Conservation (phyloP, 2,329 filamentous ascomycete genomes). For the Calonectria hongkongensis region DNA sequence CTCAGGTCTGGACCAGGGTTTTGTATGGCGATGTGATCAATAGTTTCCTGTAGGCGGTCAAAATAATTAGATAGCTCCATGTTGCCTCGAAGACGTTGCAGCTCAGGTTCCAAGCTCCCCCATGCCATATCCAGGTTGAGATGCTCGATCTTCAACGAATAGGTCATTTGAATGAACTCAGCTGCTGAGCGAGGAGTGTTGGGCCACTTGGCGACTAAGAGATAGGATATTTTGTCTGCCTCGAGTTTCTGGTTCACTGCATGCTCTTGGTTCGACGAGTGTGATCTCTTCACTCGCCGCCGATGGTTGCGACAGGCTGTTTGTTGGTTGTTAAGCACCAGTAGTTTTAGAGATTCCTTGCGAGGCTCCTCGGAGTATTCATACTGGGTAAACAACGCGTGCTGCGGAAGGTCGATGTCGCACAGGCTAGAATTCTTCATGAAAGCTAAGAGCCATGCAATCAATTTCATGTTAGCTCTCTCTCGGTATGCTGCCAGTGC, state of each 20-base stretch:
- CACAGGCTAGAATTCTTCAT: neutral
- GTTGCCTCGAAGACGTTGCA: neutral
- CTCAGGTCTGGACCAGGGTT: neutral
- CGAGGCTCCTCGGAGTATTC: neutral
- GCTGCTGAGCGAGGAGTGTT: neutral
- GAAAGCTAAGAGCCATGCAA: constrained; percentile 6
- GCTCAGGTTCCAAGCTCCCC: neutral
- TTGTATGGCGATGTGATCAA: neutral
- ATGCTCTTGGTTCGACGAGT: neutral
- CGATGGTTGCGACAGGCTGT: neutral
- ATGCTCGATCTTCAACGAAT: neutral
- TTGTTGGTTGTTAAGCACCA: neutral
- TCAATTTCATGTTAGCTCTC: neutral
- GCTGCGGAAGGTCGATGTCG: neutral
- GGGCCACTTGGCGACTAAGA: constrained; percentile 9
- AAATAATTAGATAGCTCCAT: constrained; percentile 1
- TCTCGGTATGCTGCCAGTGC: neutral
- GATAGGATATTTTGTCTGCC: neutral
- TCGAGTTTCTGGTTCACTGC: neutral
- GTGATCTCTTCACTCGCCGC: neutral
- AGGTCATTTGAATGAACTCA: neutral
- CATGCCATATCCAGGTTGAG: neutral
- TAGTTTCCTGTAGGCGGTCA: neutral
- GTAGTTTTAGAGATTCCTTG: neutral
- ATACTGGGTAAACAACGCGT: constrained; percentile 2